Evolutionary conservation across 495 filamentous ascomycete species (phyloP), one percentile per base, ranked within the genome.

Genomic region (Filosporella fistucella): DNA sequence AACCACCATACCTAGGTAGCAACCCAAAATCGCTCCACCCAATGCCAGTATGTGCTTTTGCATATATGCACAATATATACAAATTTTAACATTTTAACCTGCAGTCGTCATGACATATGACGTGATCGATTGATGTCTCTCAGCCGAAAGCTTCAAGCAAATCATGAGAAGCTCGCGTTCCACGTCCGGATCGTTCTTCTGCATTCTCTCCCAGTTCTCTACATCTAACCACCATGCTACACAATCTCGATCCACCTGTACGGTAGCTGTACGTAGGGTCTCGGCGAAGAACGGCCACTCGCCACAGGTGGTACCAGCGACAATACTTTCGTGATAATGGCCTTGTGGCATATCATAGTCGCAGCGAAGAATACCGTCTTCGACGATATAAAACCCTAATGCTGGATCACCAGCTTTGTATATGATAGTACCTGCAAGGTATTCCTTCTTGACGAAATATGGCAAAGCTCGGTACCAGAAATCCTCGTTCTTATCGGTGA

Each of bases 241-340:
- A 47, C 82, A 84, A 52, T 91, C 80, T 38, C 83, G 80, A 58
- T 96, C 91, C 0, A 86, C 84, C 45, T 80, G 72, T 20, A 95
- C 89, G 1, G 88, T 95, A 14, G 88, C 88, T 5, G 89, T 96
- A 29, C 93, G 76, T 22, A 79, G 75, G 0, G 90, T 96, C 57
- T 89, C 86, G 13, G 83, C 86, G 66, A 98, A 98, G 70, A 98
- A 98, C 0, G 93, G 93, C 43, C 97, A 66, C 66, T 98, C 93
- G 21, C 93, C 93, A 59, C 91, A 96, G 9, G 93, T 96, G 20
- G 91, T 90, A 18, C 93, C 93, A 7, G 89, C 89, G 2, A 96
- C 86, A 33, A 98, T 95, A 51, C 88, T 84, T 61, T 98, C 93
- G 38, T 81, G 90, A 56, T 89, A 86, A 53, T 77, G 76, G 4